Conservation (phyloP, 2,329 filamentous ascomycete genomes). For the Venturia carpophila region DNA sequence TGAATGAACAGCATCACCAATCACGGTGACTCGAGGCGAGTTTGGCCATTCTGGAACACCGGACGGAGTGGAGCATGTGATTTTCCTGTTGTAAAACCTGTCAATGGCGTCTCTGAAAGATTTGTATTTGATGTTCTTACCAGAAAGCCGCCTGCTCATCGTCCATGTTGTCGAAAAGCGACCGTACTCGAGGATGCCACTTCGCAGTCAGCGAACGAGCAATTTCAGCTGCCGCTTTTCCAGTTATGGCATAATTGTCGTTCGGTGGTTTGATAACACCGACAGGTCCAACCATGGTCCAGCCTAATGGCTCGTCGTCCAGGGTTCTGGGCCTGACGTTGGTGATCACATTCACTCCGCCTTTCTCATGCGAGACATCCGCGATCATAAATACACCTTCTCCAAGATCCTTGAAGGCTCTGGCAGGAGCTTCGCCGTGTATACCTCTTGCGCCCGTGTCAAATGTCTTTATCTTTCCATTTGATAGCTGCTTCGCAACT, state of each 20-base stretch:
- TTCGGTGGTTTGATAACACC: constrained; percentile 52
- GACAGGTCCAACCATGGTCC: constrained; percentile 54
- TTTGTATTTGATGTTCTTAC: too few relatives aligned
- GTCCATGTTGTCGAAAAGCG: constrained; percentile 52
- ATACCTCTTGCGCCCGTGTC: constrained; percentile 58
- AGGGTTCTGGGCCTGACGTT: constrained; percentile 55
- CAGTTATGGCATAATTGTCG: constrained; percentile 52
- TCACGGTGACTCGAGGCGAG: constrained; percentile 49
- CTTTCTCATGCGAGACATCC: constrained; percentile 42
- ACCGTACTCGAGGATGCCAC: constrained; percentile 50
- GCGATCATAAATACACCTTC: constrained; percentile 54
- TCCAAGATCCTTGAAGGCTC: constrained; percentile 53
- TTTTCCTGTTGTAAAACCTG: constrained; percentile 35
- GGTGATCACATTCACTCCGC: constrained; percentile 50
- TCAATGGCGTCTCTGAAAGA: background rate
- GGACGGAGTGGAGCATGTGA: constrained; percentile 53
- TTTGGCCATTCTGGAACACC: constrained; percentile 55
- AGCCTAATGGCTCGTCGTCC: constrained; percentile 52
- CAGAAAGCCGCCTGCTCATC: constrained; percentile 54
- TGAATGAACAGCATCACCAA: constrained; percentile 51
- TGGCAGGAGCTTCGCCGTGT: constrained; percentile 56
- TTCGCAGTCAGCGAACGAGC: constrained; percentile 46
- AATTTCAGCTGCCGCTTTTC: constrained; percentile 48
- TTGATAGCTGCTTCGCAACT: constrained; percentile 52
- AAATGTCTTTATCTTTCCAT: constrained; percentile 52